Evolutionary conservation across 371 early-diverging fungal genomes (phyloP).

Genomic region (Lichtheimia ramosa): DNA sequence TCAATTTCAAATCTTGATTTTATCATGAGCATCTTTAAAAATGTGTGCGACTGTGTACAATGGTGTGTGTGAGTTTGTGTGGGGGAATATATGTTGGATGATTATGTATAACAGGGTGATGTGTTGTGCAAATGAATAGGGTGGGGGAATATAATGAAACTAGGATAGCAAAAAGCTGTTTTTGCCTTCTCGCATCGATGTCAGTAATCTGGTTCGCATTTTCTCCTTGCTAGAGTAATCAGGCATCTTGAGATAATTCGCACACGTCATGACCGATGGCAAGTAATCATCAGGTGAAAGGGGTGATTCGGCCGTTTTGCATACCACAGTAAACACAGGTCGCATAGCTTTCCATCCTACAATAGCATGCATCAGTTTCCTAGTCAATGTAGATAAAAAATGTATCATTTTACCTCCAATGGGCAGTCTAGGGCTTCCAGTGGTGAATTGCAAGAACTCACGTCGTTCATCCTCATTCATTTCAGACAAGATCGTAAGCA

Average conservation of each 20-base stretch:
- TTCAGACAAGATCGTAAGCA: constrained; percentile 69
- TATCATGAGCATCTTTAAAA: too few relatives aligned
- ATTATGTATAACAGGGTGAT: too few relatives aligned
- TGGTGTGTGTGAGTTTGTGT: too few relatives aligned
- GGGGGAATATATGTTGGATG: too few relatives aligned
- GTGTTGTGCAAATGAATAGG: background rate
- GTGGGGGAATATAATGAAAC: background rate
- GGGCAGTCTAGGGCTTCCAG: constrained; percentile 91
- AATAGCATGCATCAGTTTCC: background rate
- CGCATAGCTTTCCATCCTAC: constrained; percentile 78
- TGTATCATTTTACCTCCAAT: constrained; percentile 59
- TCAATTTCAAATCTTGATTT: too few relatives aligned
- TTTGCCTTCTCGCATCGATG: constrained; percentile 87
- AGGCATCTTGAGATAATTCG: constrained; percentile 93
- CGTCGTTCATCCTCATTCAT: constrained; percentile 66
- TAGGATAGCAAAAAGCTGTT: constrained; percentile 79
- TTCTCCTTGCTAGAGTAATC: constrained; percentile 75
- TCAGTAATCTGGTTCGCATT: constrained; percentile 62
- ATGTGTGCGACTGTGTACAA: too few relatives aligned
- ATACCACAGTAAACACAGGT: constrained; percentile 88
- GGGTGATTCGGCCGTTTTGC: constrained; percentile 69
- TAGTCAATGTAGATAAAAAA: background rate
- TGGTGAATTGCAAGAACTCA: constrained; percentile 88
- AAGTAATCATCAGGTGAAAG: constrained; percentile 78
- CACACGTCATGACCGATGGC: constrained; percentile 97